Evolutionary conservation across 768 basidiomycete genomes (phyloP), one percentile per base, ranked within the genome.

Genomic region (Neoboletus subvelutipes): DNA sequence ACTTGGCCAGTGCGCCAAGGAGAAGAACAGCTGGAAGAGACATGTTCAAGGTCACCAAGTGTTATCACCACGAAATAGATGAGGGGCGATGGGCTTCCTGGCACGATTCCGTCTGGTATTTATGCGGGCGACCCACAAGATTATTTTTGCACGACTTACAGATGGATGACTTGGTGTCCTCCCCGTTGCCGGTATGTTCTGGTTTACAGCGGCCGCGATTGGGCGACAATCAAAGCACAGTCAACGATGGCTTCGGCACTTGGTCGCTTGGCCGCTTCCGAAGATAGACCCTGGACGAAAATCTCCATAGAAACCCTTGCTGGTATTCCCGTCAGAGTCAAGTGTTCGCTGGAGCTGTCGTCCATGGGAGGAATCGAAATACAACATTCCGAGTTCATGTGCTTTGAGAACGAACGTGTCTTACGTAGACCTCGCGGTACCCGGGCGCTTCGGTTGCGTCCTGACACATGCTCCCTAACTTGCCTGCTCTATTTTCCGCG

Each of bases 1-100:
- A 34, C 34, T 43, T 58, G 50, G 59, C 55, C 22, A 68, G 61
- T 12, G 61, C 59, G 26, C 50, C 54, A 18, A 67, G 54, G 28
- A 57, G 42, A 50, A 68, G 53, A 48, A 62, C 17, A 31, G 52
- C 34, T 11, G 31, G 36, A 45, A 55, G 28, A 28, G 40, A 58
- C 58, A 64, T 66, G 45, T n/a, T 24, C 33, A 46, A 33, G 4
- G 47, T 49, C 29, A 34, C 31, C 22, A 46, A n/a, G 9, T 12
- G 29, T 28, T 50, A 26, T 20, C 37, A 26, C 49, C 46, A 37
- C 54, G 24, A 52, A 46, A 39, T 5, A 13, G 40, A 41, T 46
- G 39, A 43, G 29, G 39, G 41, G 34, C 46, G 34, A 45, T 22
- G n/a, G 36, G 34, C 18, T 18, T 28, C 34, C 37, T 56, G 31